Percentiles rank a stretch among this genome's conserved stretches.
phyloP scores from a whole-genome alignment of 371 early-diverging fungal species.

The Mucor circinelloides region DNA sequence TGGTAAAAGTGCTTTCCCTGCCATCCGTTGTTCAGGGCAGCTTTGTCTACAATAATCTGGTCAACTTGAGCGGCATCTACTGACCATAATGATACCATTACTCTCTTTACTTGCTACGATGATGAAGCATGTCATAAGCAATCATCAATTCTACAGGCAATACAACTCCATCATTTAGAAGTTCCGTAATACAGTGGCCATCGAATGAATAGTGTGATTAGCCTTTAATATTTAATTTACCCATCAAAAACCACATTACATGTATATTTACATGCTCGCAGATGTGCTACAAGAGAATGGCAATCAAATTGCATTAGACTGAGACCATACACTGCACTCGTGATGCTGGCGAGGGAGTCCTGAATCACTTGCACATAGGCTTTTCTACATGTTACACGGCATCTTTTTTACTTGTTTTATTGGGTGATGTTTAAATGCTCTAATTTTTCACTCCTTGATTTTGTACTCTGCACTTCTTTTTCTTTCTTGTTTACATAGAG shows the following conservation, averaged over 20 bases:
- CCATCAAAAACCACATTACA: background rate
- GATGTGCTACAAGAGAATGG: background rate
- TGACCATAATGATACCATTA: no score
- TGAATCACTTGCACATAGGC: background rate
- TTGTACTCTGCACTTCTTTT: background rate
- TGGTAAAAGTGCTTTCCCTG: no score
- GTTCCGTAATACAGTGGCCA: no score
- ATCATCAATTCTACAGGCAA: no score
- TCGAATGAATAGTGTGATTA: background rate
- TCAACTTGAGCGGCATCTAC: no score
- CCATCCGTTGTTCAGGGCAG: no score
- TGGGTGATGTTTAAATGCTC: background rate
- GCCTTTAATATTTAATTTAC: background rate
- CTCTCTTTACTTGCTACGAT: no score
- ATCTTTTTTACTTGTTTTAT: background rate
- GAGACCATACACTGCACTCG: no score
- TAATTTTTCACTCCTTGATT: conserved; percentile 1
- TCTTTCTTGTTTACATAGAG: background rate
- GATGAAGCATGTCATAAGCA: no score
- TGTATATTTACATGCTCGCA: background rate
- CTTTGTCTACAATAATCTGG: no score
- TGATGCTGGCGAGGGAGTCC: no score
- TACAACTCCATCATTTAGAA: no score
- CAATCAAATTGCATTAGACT: background rate
- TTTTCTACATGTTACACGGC: conserved; percentile 1